A percentile compares a stretch with the other conserved stretches of the same genome.
These are phyloP conservation scores for Boletus patriciae DNA, from an alignment of 768 basidiomycete genomes.

Conservation along the genomic window DNA sequence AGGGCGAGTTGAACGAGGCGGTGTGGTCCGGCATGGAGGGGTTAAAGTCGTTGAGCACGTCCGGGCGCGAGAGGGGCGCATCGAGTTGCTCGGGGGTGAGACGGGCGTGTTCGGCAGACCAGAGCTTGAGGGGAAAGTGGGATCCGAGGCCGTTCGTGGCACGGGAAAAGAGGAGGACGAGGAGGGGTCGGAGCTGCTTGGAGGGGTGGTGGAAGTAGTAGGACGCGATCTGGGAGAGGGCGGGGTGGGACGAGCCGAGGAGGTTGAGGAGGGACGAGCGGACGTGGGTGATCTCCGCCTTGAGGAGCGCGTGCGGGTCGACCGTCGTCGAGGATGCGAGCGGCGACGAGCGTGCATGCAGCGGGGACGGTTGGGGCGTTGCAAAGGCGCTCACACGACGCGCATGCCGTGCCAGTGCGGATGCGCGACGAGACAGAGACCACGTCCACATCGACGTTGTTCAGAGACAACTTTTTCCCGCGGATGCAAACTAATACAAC, in stretches of 20 bases:
- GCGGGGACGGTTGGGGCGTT: conserved; percentile 14
- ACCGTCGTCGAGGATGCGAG: conserved; percentile 25
- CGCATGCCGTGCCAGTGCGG: conserved; percentile 15
- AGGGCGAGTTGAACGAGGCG: conserved; percentile 61
- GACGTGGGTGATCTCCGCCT: conserved; percentile 69
- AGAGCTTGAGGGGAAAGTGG: conserved; percentile 58
- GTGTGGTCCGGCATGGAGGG: conserved; percentile 81
- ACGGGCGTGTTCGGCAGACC: conserved; percentile 59
- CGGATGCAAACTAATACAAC: no score
- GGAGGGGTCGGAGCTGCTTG: conserved; percentile 85
- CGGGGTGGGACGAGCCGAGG: conserved; percentile 86
- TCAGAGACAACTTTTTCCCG: no score
- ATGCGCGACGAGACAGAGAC: no score
- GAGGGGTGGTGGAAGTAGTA: conserved; percentile 91
- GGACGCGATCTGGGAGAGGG: conserved; percentile 82
- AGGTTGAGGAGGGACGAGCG: conserved; percentile 71
- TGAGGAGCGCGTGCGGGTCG: conserved; percentile 72
- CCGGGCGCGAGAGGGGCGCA: conserved; percentile 71
- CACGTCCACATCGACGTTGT: no score
- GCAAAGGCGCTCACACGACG: conserved; percentile 46
- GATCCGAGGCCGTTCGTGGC: conserved; percentile 90
- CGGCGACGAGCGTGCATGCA: conserved; percentile 18
- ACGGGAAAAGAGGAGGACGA: conserved; percentile 86
- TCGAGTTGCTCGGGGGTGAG: conserved; percentile 66
- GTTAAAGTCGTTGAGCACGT: conserved; percentile 90